Conservation (phyloP, 2,329 filamentous ascomycete species). For the Leptographium lundbergii region DNA sequence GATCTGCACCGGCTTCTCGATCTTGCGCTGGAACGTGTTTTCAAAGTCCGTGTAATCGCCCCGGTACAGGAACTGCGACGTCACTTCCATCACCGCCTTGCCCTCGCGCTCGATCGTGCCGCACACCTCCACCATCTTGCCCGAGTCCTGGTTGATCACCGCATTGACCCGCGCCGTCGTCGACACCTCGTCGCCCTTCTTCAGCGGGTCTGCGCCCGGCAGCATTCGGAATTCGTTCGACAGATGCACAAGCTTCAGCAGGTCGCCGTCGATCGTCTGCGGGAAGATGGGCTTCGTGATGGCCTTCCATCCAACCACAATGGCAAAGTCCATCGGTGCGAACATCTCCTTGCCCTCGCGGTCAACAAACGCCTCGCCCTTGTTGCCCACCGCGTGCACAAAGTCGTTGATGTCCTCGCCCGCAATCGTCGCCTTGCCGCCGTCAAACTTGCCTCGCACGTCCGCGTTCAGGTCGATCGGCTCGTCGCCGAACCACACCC, state of each 20-base stretch:
- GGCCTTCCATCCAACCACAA: slow-evolving; percentile 97
- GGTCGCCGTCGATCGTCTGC: slow-evolving; percentile 85
- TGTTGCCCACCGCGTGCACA: slow-evolving; percentile 97
- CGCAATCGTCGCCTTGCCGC: slow-evolving; percentile 76
- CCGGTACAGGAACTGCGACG: slow-evolving; percentile 94
- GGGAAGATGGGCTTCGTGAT: slow-evolving; percentile 99
- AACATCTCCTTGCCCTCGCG: slow-evolving; percentile 86
- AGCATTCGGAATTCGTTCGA: slow-evolving; percentile 99
- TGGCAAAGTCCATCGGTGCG: slow-evolving; percentile 97
- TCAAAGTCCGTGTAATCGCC: slow-evolving; percentile 86
- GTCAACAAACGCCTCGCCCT: slow-evolving; percentile 92
- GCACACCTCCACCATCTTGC: slow-evolving; percentile 99
- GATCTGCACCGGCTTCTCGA: slow-evolving; percentile 88
- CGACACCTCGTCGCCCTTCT: slow-evolving; percentile 86
- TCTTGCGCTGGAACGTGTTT: slow-evolving; percentile 98
- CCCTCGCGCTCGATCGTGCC: slow-evolving; percentile 83
- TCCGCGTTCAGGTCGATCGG: slow-evolving; percentile 69
- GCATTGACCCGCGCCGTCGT: slow-evolving; percentile 95
- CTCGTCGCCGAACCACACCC: slow-evolving; percentile 90
- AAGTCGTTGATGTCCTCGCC: slow-evolving; percentile 95
- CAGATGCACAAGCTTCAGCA: slow-evolving; percentile 90
- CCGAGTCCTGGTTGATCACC: slow-evolving; percentile 94
- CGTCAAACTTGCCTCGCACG: slow-evolving; percentile 80
- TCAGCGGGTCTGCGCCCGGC: slow-evolving; percentile 83
- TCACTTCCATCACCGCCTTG: slow-evolving; percentile 91